Base-by-base conservation (phyloP, 306 rosid genomes). In the Cicer judaicum region DNA sequence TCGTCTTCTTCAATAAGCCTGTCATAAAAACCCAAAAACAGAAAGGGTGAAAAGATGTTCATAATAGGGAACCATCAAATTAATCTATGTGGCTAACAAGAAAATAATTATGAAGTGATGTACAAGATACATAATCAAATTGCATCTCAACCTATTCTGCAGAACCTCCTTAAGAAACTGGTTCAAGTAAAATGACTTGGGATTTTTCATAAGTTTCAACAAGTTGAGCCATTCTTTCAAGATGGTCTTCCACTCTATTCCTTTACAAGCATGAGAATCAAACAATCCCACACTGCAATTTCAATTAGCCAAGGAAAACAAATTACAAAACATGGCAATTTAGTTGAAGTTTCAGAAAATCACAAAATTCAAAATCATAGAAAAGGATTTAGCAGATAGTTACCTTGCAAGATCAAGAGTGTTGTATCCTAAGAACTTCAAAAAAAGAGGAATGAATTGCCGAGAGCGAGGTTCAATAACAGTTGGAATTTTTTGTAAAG, bases 171-270 rank as follows among this genome's bases (percentile, higher is more conserved):
- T 89, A 73, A 94, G 85, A 81, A 88, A 90, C 60, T 87, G 90
- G 82, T 88, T 82, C 49, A 61, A 61, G 80, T 83, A 76, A 63
- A 84, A 84, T 48, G 94, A 87, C 84, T 83, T 88, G 48, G 88
- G 86, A 70, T 91, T 90, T 74, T 84, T 86, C 93, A 87, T 90
- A 77, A 80, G 74, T 78, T 79, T 91, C 88, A 94, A 87, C 85
- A 94, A 84, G 85, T 87, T 94, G 59, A 94, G 84, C 98, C 98
- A 94, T 80, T 94, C 98, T 77, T 94, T 91, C 68, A 94, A 88
- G 75, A 87, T 64, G 65, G 66, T 64, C 82, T 89, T 90, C 97
- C 98, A 94, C 85, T 88, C 98, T 85, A 87, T 94, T 74, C 90
- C 97, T 90, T 84, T 86, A 83, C 94, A 94, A 49, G 85, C 82